Evolutionary conservation across 257 asterid species (phyloP).

Genomic region (Nicotiana undulata): DNA sequence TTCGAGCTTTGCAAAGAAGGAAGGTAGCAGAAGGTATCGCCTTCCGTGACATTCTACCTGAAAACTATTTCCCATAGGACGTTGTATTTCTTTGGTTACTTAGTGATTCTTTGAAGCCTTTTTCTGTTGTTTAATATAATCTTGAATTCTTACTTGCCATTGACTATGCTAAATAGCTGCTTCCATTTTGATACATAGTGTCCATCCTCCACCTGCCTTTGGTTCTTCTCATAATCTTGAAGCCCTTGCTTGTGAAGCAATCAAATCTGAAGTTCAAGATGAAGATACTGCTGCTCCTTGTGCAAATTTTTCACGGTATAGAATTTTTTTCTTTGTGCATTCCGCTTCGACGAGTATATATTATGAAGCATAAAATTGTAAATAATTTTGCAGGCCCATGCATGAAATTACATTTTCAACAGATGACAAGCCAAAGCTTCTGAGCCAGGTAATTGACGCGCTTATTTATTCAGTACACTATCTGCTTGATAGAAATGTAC

Average conservation of each 20-base stretch:
- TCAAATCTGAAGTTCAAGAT: constrained; percentile 53
- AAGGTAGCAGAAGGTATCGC: constrained; percentile 24
- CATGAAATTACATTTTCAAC: constrained; percentile 96
- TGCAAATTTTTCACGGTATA: constrained; percentile 52
- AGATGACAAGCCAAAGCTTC: constrained; percentile 90
- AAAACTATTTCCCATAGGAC: no score
- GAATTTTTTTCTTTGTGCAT: not conserved
- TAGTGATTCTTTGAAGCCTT: not conserved
- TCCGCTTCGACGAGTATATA: not conserved
- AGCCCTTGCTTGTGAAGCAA: constrained; percentile 76
- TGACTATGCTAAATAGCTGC: constrained; percentile 14
- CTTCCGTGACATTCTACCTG: not conserved
- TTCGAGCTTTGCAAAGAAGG: constrained; percentile 47
- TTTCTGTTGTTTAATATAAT: constrained; percentile 5
- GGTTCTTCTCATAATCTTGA: constrained; percentile 98
- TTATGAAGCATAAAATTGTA: not conserved
- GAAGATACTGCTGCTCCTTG: constrained; percentile 36
- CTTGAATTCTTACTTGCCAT: not conserved
- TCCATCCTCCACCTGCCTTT: constrained; percentile 98
- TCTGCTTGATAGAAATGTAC: not conserved
- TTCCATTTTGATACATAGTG: constrained; percentile 35
- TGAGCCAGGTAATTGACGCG: constrained; percentile 62
- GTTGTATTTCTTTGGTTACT: not conserved
- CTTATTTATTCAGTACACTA: not conserved
- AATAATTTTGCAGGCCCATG: constrained; percentile 69